Evolutionary conservation across 2,329 filamentous ascomycete species (phyloP).

Genomic region (Microthyrium microscopicum): DNA sequence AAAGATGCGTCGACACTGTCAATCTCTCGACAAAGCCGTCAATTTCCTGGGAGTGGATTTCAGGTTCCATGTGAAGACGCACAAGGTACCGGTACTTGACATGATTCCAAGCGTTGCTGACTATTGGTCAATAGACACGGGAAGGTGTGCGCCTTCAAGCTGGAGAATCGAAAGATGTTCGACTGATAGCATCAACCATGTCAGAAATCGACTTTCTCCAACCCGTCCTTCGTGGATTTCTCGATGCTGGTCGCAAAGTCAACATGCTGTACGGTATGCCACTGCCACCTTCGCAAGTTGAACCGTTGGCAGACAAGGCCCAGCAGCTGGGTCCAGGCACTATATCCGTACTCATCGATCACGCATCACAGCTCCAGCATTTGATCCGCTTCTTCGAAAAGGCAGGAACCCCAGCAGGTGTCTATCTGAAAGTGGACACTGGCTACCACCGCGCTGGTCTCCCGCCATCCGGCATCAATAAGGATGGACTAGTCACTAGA

Average conservation of each 20-base stretch:
- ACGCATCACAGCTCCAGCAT: not conserved
- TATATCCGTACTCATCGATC: slow-evolving; percentile 4
- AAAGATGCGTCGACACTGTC: too few relatives aligned
- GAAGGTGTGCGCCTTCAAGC: slow-evolving; percentile 54
- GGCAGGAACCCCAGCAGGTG: slow-evolving; percentile 19
- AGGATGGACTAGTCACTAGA: slow-evolving; percentile 31
- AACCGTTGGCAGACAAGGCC: slow-evolving; percentile 42
- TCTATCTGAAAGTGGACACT: slow-evolving; percentile 62
- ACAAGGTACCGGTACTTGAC: slow-evolving; percentile 40
- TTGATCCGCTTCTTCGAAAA: not conserved
- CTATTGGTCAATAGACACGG: slow-evolving; percentile 34
- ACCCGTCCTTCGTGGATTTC: slow-evolving; percentile 42
- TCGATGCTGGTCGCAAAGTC: slow-evolving; percentile 17
- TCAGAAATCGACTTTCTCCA: slow-evolving; percentile 52
- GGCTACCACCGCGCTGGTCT: slow-evolving; percentile 57
- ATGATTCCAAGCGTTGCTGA: slow-evolving; percentile 1
- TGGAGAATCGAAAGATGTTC: slow-evolving; percentile 36
- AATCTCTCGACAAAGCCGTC: too few relatives aligned
- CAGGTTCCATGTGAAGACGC: slow-evolving; percentile 67
- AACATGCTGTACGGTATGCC: slow-evolving; percentile 59
- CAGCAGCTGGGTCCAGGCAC: slow-evolving; percentile 2
- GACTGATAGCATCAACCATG: slow-evolving; percentile 59
- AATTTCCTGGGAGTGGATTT: slow-evolving; percentile 52
- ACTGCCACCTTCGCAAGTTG: slow-evolving; percentile 41
- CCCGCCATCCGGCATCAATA: slow-evolving; percentile 29